These are phyloP conservation scores for Coniochaeta sp. DNA, from an alignment of 2,329 filamentous ascomycete genomes.

Conservation along the genomic window DNA sequence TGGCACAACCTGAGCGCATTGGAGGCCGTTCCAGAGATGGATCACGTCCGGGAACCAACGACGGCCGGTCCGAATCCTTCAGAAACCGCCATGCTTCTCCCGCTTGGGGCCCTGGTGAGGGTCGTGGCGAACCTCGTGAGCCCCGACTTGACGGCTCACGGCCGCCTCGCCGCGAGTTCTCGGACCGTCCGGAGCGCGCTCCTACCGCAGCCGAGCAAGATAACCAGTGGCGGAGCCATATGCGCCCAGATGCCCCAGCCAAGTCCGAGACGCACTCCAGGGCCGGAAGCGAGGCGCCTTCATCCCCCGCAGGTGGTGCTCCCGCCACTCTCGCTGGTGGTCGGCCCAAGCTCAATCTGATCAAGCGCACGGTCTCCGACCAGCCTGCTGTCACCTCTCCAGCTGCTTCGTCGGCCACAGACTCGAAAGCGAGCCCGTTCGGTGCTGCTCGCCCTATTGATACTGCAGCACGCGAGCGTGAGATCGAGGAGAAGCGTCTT, in stretches of 20 bases:
- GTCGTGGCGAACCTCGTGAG: conserved; percentile 28
- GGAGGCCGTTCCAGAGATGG: conserved; percentile 42
- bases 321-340: conserved; percentile 40
- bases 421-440: conserved; percentile 86
- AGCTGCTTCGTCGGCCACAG: conserved; percentile 41
- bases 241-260: conserved; percentile 69
- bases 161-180: conserved; percentile 71
- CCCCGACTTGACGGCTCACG: conserved; percentile 67
- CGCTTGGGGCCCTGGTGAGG: conserved; percentile 61
- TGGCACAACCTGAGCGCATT: conserved; percentile 42
- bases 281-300: conserved; percentile 68
- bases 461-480: conserved; percentile 79
- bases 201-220: conserved; percentile 89
- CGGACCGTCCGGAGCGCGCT: conserved; percentile 55
- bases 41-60: conserved; percentile 44
- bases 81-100: conserved; percentile 62
- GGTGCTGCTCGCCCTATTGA: conserved; percentile 92
- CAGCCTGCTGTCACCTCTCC: conserved; percentile 37
- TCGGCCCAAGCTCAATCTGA: conserved; percentile 78
- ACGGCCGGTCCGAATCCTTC: conserved; percentile 52
- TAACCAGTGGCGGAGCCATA: conserved; percentile 84
- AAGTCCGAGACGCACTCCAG: conserved; percentile 61
- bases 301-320: conserved; percentile 51
- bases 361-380: conserved; percentile 87
- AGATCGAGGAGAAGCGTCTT: conserved; percentile 83